Base-by-base conservation (phyloP, 768 basidiomycete species). In the Amanita jacksonii region DNA sequence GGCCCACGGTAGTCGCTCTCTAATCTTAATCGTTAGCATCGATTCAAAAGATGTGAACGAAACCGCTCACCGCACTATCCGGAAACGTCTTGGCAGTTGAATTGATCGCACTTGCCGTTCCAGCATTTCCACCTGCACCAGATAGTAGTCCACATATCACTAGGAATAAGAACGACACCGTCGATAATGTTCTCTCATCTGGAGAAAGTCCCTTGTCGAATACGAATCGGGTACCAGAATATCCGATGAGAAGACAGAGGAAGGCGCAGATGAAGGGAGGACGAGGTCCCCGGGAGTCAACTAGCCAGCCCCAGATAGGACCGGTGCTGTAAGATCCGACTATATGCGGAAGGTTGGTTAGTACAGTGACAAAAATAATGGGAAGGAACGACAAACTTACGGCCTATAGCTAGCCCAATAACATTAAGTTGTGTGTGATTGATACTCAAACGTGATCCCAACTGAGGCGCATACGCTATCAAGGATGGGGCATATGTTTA, bases 391-490 rank as follows among this genome's bases (percentile, higher is more conserved):
- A n/a, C n/a, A 10, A 46, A 49, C 78, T 46, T 53, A 88, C 85
- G 57, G 52, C 83, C 87, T n/a, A 78, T 83, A 1, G 79, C 81
- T 15, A 85, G 65, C 13, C 77, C 89, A 12, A 93, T 74, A 23
- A 91, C 59, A 52, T 93, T 93, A 25, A 89, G 66, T 47, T 85
- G 77, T 0, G 90, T 93, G 43, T 92, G 85, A 2, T 75, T 73
- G 39, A 93, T 74, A 38, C 71, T 66, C 10, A 93, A 72, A 30
- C 77, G 74, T 13, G 78, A 63, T 1, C 85, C 85, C 3, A 94
- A 72, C 57, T 93, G 90, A 0, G 91, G 90, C 1, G 85, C 78
- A 57, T 92, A 96, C 16, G 88, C 90, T 80, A 42, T 20, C 6
- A 5, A 34, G 35, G 13, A 36, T 13, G 15, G 33, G 16, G 7